These are phyloP conservation scores for Aspergillaceae sp. DNA, from an alignment of 2,329 filamentous ascomycete genomes.

Conservation along the genomic window DNA sequence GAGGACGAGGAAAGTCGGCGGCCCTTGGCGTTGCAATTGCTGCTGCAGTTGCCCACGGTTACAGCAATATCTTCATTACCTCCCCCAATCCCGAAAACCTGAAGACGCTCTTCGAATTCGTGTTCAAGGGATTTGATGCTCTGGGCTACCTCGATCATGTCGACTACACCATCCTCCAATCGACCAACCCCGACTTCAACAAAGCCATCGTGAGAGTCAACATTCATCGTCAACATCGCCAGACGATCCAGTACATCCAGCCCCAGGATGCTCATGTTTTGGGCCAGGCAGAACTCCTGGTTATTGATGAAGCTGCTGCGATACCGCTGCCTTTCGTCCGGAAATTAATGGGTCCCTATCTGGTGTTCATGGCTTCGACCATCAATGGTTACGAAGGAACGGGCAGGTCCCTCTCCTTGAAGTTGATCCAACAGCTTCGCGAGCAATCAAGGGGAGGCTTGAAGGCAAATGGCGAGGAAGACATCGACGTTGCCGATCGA, in stretches of 20 bases:
- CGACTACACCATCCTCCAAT: constrained; percentile 97
- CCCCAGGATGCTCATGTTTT: constrained; percentile 92
- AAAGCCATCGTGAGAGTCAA: constrained; percentile 98
- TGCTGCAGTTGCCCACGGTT: constrained; percentile 87
- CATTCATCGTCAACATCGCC: constrained; percentile 84
- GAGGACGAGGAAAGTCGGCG: constrained; percentile 94
- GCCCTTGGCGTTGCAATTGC: constrained; percentile 91
- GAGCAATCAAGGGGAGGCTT: constrained; percentile 71
- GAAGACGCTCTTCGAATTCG: constrained; percentile 96
- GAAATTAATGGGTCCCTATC: constrained; percentile 91
- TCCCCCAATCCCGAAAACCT: constrained; percentile 96
- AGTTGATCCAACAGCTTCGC: constrained; percentile 91
- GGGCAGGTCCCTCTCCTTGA: constrained; percentile 85
- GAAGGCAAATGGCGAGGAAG: constrained; percentile 44
- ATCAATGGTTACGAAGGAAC: constrained; percentile 99
- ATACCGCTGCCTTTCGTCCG: constrained; percentile 87
- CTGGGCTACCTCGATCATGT: constrained; percentile 89
- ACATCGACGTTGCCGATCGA: constrained; percentile 65
- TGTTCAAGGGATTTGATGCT: constrained; percentile 96
- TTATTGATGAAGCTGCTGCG: constrained; percentile 95
- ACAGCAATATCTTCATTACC: constrained; percentile 99
- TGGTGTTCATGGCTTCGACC: constrained; percentile 98
- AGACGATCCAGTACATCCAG: constrained; percentile 97
- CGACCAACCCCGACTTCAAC: constrained; percentile 96
- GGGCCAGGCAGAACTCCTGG: constrained; percentile 86